A percentile compares a stretch with the other conserved stretches of the same genome.
phyloP scores from a whole-genome alignment of 257 asterid species.

The Nicotiana attenuata region DNA sequence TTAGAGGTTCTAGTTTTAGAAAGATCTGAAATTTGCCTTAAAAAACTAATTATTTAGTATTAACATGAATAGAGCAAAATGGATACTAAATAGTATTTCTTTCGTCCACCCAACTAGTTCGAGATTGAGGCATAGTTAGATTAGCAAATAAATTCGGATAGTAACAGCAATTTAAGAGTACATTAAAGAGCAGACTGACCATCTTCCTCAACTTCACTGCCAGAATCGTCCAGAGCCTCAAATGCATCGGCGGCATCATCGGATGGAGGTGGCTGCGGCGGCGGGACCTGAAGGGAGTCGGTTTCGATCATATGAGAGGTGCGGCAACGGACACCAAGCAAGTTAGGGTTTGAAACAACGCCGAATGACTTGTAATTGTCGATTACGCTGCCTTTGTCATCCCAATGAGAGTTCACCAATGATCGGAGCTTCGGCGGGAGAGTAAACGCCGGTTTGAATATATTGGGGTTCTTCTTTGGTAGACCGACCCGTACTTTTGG shows the following conservation, averaged over 20 bases:
- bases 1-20: neutral
- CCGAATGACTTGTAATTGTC: constrained; percentile 91
- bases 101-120: neutral
- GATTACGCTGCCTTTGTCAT: constrained; percentile 74
- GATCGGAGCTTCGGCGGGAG: constrained; percentile 75
- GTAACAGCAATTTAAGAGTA: neutral
- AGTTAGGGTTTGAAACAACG: constrained; percentile 84
- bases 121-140: neutral
- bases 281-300: constrained; percentile 70
- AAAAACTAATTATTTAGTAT: neutral
- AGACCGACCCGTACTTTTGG: constrained; percentile 72
- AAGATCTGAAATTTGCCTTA: neutral
- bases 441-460: constrained; percentile 88
- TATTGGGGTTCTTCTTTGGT: constrained; percentile 67
- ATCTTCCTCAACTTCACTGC: constrained; percentile 94
- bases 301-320: constrained; percentile 66
- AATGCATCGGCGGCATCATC: constrained; percentile 37
- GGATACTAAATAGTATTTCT: neutral
- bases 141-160: neutral
- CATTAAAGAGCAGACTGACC: constrained; percentile 35
- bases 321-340: constrained; percentile 80
- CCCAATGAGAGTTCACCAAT: constrained; percentile 67
- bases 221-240: constrained; percentile 50
- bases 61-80: neutral
- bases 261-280: constrained; percentile 6